Evolutionary conservation across 768 basidiomycete species (phyloP).

Genomic region (Phylloporus arenicola): DNA sequence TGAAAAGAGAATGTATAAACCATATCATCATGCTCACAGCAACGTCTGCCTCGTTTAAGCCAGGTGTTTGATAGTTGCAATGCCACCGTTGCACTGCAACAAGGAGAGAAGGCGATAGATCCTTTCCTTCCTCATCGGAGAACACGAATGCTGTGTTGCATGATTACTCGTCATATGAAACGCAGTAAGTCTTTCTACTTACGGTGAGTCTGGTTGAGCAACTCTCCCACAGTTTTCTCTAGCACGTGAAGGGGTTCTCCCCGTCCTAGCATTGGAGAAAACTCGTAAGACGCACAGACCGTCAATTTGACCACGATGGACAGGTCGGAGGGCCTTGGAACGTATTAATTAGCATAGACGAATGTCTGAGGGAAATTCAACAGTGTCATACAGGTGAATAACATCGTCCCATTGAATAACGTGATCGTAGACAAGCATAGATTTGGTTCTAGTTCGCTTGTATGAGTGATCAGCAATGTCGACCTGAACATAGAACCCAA

Average conservation of each 20-base stretch:
- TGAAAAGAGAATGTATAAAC: too few species aligned
- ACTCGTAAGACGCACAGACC: slow-evolving; percentile 5
- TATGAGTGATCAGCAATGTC: neutral
- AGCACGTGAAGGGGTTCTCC: slow-evolving; percentile 4
- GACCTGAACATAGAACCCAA: slow-evolving; percentile 3
- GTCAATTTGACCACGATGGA: neutral
- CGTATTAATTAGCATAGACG: neutral
- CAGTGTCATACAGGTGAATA: slow-evolving; percentile 5
- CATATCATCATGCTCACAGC: neutral
- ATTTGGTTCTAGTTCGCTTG: slow-evolving; percentile 4
- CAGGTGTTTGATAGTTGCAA: neutral
- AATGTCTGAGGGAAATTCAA: neutral
- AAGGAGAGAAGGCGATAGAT: neutral
- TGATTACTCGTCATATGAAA: too few species aligned
- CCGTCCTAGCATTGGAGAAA: slow-evolving; percentile 6
- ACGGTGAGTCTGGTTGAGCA: too few species aligned
- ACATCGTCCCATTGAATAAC: slow-evolving; percentile 12
- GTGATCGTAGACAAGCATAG: neutral
- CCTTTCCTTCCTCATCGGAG: neutral
- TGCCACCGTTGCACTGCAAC: neutral
- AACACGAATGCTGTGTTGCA: neutral
- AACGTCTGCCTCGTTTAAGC: neutral
- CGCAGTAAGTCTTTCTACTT: too few species aligned
- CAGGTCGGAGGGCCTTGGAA: slow-evolving; percentile 1
- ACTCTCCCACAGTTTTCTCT: neutral